These are phyloP conservation scores for Sarocladium brachiariae DNA, from an alignment of 2,329 filamentous ascomycete genomes.

Conservation along the genomic window DNA sequence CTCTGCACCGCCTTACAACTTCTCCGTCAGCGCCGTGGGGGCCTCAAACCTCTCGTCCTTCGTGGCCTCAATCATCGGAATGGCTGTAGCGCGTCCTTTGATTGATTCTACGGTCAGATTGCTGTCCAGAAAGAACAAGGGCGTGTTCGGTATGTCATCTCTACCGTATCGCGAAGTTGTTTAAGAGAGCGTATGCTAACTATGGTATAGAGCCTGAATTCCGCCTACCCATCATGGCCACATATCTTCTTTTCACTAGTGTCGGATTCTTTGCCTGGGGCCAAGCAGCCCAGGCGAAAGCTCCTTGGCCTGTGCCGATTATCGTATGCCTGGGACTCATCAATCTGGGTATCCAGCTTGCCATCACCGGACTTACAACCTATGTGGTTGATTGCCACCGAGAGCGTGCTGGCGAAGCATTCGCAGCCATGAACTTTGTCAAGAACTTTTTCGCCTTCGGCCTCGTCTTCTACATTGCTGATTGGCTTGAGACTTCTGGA, in stretches of 20 bases:
- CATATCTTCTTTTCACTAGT: not conserved
- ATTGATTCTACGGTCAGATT: not conserved
- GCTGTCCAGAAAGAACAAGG: slow-evolving; percentile 2
- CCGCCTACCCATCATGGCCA: slow-evolving; percentile 2
- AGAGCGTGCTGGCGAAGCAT: slow-evolving; percentile 28
- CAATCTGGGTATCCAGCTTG: slow-evolving; percentile 29
- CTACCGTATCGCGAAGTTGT: not conserved
- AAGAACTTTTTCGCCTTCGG: slow-evolving; percentile 33
- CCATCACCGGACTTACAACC: slow-evolving; percentile 28
- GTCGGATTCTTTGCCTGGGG: slow-evolving; percentile 6
- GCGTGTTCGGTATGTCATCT: not conserved
- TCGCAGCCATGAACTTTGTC: slow-evolving; percentile 31
- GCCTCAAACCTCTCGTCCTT: slow-evolving; percentile 1
- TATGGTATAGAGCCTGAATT: not conserved
- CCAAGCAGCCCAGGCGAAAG: not conserved
- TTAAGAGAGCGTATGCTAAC: not conserved
- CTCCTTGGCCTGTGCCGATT: slow-evolving; percentile 21
- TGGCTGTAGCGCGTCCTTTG: slow-evolving; percentile 1
- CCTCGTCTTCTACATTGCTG: slow-evolving; percentile 31
- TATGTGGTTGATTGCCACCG: slow-evolving; percentile 33
- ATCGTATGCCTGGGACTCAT: slow-evolving; percentile 28
- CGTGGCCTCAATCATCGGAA: slow-evolving; percentile 3
- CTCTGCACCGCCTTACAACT: slow-evolving; percentile 3
- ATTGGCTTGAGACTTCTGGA: slow-evolving; percentile 30
- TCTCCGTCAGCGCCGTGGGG: slow-evolving; percentile 3